Conservation (phyloP, 2,329 filamentous ascomycete species). For the Aspergillus quadrilineatus region DNA sequence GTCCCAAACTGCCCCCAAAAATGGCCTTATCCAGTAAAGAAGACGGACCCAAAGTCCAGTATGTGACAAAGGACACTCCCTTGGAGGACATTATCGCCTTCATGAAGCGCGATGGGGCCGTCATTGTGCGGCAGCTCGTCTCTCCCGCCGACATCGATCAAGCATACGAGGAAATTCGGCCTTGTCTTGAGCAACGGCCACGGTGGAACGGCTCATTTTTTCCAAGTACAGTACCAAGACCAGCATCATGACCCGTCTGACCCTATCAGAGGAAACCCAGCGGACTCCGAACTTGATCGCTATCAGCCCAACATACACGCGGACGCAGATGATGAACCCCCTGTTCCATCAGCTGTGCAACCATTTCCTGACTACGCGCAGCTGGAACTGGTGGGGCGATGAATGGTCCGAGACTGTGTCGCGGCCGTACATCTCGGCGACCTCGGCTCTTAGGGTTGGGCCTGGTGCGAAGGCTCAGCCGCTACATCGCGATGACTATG, state of each 20-base stretch:
- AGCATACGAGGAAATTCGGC: not conserved
- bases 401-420: not conserved
- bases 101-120: not conserved
- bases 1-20: not conserved
- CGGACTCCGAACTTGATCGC: not conserved
- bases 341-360: not conserved
- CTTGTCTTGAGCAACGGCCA: not conserved
- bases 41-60: not conserved
- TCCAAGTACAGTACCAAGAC: not conserved
- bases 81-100: not conserved
- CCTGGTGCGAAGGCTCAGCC: not conserved
- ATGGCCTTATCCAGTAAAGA: not conserved
- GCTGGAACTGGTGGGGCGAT: not conserved
- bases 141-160: not conserved
- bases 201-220: not conserved
- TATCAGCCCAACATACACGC: not conserved
- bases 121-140: not conserved
- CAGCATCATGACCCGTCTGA: not conserved
- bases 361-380: not conserved
- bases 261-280: not conserved
- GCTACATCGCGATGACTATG: not conserved
- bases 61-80: not conserved
- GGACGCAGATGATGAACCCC: not conserved
- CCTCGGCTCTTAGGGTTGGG: not conserved
- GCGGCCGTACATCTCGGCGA: not conserved